Evolutionary conservation across 257 asterid species (phyloP).

Genomic region (Eustoma russellianum): DNA sequence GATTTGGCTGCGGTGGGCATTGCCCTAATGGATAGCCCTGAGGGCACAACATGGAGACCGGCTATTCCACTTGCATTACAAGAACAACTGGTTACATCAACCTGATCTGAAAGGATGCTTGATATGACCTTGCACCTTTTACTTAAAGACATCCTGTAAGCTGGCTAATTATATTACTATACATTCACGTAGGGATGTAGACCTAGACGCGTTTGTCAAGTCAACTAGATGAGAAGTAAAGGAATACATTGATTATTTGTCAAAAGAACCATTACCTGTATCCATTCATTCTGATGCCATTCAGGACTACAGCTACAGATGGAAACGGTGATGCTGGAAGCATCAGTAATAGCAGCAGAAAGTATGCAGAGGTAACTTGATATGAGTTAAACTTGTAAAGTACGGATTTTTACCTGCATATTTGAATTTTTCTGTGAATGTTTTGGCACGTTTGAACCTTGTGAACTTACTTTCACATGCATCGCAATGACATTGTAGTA

Average conservation of each 20-base stretch:
- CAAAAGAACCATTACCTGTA: neutral
- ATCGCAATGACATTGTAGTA: no score
- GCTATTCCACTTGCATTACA: conserved; percentile 49
- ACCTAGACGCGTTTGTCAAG: neutral
- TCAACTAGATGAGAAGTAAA: neutral
- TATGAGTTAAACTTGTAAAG: no score
- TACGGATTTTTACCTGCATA: no score
- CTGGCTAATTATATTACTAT: neutral
- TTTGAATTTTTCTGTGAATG: no score
- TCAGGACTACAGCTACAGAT: no score
- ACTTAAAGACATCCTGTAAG: neutral
- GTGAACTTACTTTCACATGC: no score
- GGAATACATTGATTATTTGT: neutral
- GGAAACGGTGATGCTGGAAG: no score
- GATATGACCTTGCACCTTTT: conserved; percentile 1
- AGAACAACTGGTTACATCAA: conserved; percentile 28
- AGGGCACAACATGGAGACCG: conserved; percentile 57
- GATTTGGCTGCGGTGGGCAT: conserved; percentile 75
- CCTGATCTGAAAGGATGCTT: conserved; percentile 15
- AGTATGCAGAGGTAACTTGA: no score
- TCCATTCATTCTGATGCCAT: neutral
- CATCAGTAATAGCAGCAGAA: no score
- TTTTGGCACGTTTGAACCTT: no score
- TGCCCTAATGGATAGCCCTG: conserved; percentile 81
- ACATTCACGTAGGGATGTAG: no score